A percentile compares a stretch with the other conserved stretches of the same genome.
These are phyloP conservation scores for Canavalia gladiata DNA, from an alignment of 306 rosid genomes.

Conservation along the genomic window DNA sequence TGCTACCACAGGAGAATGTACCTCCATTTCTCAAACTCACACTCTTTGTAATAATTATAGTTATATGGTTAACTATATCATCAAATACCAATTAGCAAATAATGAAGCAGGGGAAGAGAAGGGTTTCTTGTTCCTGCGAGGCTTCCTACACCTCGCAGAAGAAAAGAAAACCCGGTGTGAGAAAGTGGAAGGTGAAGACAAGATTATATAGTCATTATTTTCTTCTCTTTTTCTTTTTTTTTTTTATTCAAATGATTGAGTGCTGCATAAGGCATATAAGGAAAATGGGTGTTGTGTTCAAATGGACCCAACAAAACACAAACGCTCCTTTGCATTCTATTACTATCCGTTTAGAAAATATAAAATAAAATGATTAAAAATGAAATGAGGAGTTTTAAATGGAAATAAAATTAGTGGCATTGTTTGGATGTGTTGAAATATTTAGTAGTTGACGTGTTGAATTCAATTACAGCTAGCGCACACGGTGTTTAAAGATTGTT, in stretches of 20 bases:
- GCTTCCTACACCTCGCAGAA: constrained; percentile 55
- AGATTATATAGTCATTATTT: constrained; percentile 52
- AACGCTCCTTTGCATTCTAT: constrained; percentile 47
- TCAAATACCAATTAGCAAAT: not conserved
- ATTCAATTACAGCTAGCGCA: constrained; percentile 49
- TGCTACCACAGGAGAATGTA: constrained; percentile 42
- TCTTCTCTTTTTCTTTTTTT: not conserved
- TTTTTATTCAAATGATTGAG: not conserved
- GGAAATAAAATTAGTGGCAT: constrained; percentile 15
- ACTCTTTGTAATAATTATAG: no score
- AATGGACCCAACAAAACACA: constrained; percentile 28
- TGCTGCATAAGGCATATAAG: constrained; percentile 15
- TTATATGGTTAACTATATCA: not conserved
- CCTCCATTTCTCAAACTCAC: constrained; percentile 42
- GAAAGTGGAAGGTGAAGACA: constrained; percentile 41
- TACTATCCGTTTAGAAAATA: constrained; percentile 21
- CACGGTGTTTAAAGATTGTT: constrained; percentile 27
- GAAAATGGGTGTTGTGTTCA: constrained; percentile 33
- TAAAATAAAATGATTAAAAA: not conserved
- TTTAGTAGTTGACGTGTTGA: constrained; percentile 50
- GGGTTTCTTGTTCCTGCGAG: constrained; percentile 61
- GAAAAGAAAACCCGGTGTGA: constrained; percentile 55
- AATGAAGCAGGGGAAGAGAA: not conserved
- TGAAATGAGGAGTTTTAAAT: not conserved
- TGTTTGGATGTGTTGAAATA: constrained; percentile 18